A percentile compares a stretch with the other conserved stretches of the same genome.
phyloP scores from a whole-genome alignment of 202 grass and related monocot species.

The Elaeis oleifera region DNA sequence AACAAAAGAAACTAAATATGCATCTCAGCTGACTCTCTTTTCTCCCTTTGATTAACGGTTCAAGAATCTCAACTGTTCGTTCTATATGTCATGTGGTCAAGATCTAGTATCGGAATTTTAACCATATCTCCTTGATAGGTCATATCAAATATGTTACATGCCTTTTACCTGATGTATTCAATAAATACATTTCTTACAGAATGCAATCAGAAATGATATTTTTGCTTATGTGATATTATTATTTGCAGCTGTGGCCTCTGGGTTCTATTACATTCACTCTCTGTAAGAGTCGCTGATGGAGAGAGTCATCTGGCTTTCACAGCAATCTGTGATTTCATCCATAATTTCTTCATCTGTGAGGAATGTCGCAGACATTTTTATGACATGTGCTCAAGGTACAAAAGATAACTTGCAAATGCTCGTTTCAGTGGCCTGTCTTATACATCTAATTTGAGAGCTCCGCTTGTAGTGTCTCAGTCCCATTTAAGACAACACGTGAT shows the following conservation, averaged over 20 bases:
- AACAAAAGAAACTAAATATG: too few relatives aligned
- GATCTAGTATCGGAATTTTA: too few relatives aligned
- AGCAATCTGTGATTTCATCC: conserved; percentile 89
- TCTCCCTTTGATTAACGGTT: too few relatives aligned
- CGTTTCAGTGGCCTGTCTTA: neutral
- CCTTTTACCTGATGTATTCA: too few relatives aligned
- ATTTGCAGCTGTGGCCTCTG: conserved; percentile 79
- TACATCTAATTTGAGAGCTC: conserved; percentile 29
- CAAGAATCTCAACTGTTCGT: too few relatives aligned
- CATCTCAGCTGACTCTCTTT: too few relatives aligned
- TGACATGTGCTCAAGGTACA: conserved; percentile 80
- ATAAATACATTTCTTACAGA: too few relatives aligned
- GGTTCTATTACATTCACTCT: conserved; percentile 87
- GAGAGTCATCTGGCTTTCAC: conserved; percentile 77
- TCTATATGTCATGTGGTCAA: too few relatives aligned
- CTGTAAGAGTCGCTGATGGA: conserved; percentile 69
- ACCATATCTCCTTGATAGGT: too few relatives aligned
- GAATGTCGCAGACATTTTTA: conserved; percentile 91
- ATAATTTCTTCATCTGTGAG: conserved; percentile 93
- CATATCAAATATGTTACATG: too few relatives aligned
- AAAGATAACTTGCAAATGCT: neutral
- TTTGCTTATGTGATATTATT: neutral
- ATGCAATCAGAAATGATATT: neutral
- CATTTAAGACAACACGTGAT: conserved; percentile 68
- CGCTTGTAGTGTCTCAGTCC: conserved; percentile 47